Evolutionary conservation across 2,329 filamentous ascomycete genomes (phyloP), one percentile per base, ranked within the genome.

Genomic region (Alternaria angustiovoidea): DNA sequence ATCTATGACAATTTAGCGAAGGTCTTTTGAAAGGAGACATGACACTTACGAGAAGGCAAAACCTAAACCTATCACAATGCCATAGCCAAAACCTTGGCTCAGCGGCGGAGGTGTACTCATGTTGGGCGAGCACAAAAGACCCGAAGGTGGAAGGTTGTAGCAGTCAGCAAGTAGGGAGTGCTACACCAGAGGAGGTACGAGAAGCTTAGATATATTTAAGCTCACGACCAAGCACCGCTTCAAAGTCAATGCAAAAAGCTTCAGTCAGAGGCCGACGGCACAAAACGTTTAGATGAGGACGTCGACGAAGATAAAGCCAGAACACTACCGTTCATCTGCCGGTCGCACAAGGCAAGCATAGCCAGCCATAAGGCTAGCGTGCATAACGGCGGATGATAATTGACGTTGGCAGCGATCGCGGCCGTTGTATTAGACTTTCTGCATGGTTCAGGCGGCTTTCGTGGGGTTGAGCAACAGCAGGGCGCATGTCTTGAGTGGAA

Each of bases 41-140:
- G 16, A 14, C 38, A 76, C 79, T 65, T 71, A 81, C 78, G 91
- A 89, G 79, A 94, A 94, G 26, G 86, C 84, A 69, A 91, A 88
- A 20, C 91, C 91, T 16, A 94, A 79, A 18, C 91, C 91, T 34
- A 94, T 80, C 51, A 94, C 87, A 67, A 94, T 89, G 72, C 90
- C 91, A 85, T 94, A 94, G 71, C 91, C 91, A 63, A 89, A 89
- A 57, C 86, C 87, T 71, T 91, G 87, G 64, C 77, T 72, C 18
- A 83, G 76, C 30, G 79, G 78, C 26, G 79, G 76, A 51, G 68
- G 16, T 18, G 51, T 54, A 46, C 51, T 54, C 51, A 54, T 54
- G 16, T 16, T 54, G 41, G 51, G 38, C 14, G 39, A 34, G 26
- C 16, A 43, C 20, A 43, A 24, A 32, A 41, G 16, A 41, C 12